phyloP scores from a whole-genome alignment of 495 filamentous ascomycete species.

The Penicillium roqueforti region DNA sequence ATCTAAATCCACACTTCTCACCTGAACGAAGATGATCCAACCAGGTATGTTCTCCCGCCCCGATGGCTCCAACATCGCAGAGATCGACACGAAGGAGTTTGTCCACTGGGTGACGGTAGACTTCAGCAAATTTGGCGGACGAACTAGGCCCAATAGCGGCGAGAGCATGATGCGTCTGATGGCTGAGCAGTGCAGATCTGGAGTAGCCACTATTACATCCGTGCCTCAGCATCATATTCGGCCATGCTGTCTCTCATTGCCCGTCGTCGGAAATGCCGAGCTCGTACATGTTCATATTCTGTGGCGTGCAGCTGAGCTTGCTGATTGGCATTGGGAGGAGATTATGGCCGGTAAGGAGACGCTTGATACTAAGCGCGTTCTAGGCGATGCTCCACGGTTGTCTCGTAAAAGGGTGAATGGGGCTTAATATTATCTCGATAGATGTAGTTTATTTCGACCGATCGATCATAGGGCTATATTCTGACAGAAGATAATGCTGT shows the following conservation, averaged over 20 bases:
- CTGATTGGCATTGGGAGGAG: conserved; percentile 1
- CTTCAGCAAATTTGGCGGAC: neutral
- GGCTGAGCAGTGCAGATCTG: neutral
- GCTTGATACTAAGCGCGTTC: neutral
- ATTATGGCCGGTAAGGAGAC: neutral
- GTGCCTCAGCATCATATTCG: neutral
- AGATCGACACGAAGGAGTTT: neutral
- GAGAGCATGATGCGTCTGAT: conserved; percentile 1
- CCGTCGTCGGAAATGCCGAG: neutral
- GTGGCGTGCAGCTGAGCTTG: neutral
- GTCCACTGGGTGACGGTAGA: conserved; percentile 2
- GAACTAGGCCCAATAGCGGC: neutral
- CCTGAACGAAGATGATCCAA: neutral
- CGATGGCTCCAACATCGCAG: neutral
- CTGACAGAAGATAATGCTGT: too few relatives aligned
- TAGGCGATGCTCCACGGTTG: neutral
- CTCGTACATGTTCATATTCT: neutral
- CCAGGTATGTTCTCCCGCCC: neutral
- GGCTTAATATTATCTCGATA: neutral
- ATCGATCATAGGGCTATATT: neutral
- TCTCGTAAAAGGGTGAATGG: neutral
- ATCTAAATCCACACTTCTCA: neutral
- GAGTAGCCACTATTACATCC: neutral
- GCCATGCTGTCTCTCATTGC: neutral
- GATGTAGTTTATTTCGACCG: neutral